phyloP scores from a whole-genome alignment of 371 early-diverging fungal genomes.

The Actinomucor elegans region DNA sequence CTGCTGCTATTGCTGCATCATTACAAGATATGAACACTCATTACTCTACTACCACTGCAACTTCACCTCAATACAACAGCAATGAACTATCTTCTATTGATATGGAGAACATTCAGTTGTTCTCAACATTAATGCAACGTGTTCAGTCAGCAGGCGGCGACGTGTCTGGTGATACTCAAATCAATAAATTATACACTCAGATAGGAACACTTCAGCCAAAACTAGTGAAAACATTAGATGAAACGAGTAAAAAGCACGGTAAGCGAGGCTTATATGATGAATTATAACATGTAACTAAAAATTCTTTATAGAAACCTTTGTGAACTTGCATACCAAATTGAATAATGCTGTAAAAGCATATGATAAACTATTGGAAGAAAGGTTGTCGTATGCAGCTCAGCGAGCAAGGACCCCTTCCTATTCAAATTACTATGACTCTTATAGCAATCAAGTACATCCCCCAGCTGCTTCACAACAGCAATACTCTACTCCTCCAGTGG shows the following conservation, averaged over 20 bases:
- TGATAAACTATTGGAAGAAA: slow-evolving; percentile 75
- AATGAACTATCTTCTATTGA: slow-evolving; percentile 57
- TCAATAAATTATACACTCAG: slow-evolving; percentile 65
- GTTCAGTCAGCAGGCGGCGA: slow-evolving; percentile 52
- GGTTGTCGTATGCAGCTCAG: slow-evolving; percentile 43
- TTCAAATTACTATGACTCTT: background rate
- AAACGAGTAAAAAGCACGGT: slow-evolving; percentile 61
- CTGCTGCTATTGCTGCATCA: slow-evolving; percentile 92
- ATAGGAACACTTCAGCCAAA: slow-evolving; percentile 73
- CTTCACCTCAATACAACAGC: background rate
- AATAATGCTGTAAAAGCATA: slow-evolving; percentile 76
- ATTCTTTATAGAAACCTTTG: slow-evolving; percentile 29
- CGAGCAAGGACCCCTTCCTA: slow-evolving; percentile 1
- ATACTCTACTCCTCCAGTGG: background rate
- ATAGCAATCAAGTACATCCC: background rate
- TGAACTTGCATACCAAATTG: slow-evolving; percentile 73
- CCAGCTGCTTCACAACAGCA: background rate
- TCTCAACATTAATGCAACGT: slow-evolving; percentile 66
- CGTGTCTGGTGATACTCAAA: slow-evolving; percentile 59
- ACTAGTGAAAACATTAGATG: slow-evolving; percentile 63
- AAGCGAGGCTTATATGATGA: background rate
- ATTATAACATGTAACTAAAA: slow-evolving; percentile 3
- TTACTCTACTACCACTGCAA: no score
- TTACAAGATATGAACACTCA: slow-evolving; percentile 61
- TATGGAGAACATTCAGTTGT: slow-evolving; percentile 71